A percentile compares a stretch with the other conserved stretches of the same genome.
phyloP scores from a whole-genome alignment of 768 basidiomycete species.

The Mrakia frigida region DNA sequence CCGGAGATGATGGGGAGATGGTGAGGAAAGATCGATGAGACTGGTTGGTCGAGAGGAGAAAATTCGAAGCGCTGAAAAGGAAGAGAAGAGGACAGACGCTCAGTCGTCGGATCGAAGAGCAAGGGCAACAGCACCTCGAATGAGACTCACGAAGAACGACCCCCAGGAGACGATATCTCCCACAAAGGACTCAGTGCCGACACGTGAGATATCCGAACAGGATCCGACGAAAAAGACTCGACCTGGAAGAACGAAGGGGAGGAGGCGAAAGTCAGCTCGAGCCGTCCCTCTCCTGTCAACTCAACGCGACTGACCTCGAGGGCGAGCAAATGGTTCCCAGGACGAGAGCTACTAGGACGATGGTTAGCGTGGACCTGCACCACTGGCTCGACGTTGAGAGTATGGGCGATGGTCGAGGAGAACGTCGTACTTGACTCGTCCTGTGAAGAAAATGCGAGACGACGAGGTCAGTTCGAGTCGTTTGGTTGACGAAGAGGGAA shows the following conservation, averaged over 20 bases:
- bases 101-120: neutral
- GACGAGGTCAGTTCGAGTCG: neutral
- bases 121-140: neutral
- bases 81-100: neutral
- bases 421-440: constrained; percentile 11
- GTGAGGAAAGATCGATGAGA: neutral
- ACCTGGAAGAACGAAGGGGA: neutral
- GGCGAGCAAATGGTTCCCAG: constrained; percentile 10
- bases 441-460: neutral
- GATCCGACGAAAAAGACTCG: constrained; percentile 2
- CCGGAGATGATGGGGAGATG: neutral
- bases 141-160: constrained; percentile 27
- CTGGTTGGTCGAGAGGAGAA: neutral
- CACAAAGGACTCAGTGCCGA: constrained; percentile 65
- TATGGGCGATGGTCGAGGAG: constrained; percentile 15
- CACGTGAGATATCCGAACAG: constrained; percentile 55
- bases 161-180: constrained; percentile 51
- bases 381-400: constrained; percentile 49
- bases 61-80: neutral
- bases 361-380: constrained; percentile 54
- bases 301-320: constrained; percentile 9
- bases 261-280: neutral
- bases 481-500: too few species aligned
- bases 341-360: constrained; percentile 47
- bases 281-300: neutral